A percentile compares a stretch with the other conserved stretches of the same genome.
Evolutionary conservation across 2,329 filamentous ascomycete genomes (phyloP).

Genomic region (Neurospora sp.): DNA sequence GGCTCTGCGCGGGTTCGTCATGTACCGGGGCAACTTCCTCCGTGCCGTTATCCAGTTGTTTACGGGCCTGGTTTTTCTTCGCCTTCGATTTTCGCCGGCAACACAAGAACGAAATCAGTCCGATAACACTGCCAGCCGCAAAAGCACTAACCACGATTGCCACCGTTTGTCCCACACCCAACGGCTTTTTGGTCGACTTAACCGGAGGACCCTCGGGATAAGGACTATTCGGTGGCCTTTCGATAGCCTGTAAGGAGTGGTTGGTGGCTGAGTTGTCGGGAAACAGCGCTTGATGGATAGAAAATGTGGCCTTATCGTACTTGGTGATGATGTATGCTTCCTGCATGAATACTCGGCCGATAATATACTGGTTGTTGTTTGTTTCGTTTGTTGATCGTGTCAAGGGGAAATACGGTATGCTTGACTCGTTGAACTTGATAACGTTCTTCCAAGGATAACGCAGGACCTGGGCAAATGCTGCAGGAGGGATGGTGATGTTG

Average conservation of each 20-base stretch:
- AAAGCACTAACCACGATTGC: constrained; percentile 36
- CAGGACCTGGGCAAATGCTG: constrained; percentile 40
- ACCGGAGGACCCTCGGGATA: constrained; percentile 29
- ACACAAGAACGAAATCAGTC: constrained; percentile 20
- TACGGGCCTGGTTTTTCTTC: constrained; percentile 14
- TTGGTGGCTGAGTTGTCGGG: constrained; percentile 31
- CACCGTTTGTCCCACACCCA: constrained; percentile 32
- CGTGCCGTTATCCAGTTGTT: constrained; percentile 26
- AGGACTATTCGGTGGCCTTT: constrained; percentile 33
- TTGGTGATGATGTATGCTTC: constrained; percentile 52
- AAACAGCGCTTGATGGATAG: constrained; percentile 45
- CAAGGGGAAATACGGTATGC: constrained; percentile 56
- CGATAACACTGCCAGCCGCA: constrained; percentile 23
- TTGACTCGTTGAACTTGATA: constrained; percentile 34
- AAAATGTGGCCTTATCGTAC: constrained; percentile 44
- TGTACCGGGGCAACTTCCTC: constrained; percentile 25
- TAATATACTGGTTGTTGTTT: constrained; percentile 43
- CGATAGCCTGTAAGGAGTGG: constrained; percentile 32
- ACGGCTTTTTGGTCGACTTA: constrained; percentile 11
- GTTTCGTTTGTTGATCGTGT: constrained; percentile 37
- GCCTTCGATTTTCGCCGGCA: constrained; percentile 25
- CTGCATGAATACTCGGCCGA: constrained; percentile 61
- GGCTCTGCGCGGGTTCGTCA: constrained; percentile 25
- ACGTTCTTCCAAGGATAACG: constrained; percentile 38
- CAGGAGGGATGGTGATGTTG: constrained; percentile 44